phyloP scores from a whole-genome alignment of 2,329 filamentous ascomycete species.

The Aureobasidium melanogenum region DNA sequence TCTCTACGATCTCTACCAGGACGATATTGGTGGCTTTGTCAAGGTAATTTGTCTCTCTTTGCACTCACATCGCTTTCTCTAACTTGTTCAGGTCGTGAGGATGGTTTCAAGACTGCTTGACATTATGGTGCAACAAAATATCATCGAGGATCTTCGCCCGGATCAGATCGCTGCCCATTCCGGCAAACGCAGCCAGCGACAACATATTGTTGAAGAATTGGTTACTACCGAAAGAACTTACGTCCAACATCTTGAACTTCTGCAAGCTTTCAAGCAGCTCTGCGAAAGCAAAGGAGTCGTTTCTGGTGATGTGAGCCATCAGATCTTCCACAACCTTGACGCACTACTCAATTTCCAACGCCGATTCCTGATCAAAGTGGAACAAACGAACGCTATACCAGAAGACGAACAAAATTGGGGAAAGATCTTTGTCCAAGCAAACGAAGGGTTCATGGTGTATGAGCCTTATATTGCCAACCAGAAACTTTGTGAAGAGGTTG shows the following conservation, averaged over 20 bases:
- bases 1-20: conserved; percentile 81
- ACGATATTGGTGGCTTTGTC: conserved; percentile 94
- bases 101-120: conserved; percentile 91
- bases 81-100: conserved; percentile 58
- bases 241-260: conserved; percentile 88
- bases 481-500: conserved; percentile 78
- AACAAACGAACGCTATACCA: conserved; percentile 83
- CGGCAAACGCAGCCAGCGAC: conserved; percentile 61
- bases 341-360: conserved; percentile 91
- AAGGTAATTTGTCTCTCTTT: conserved; percentile 51
- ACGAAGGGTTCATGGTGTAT: conserved; percentile 85
- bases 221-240: conserved; percentile 96
- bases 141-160: conserved; percentile 50
- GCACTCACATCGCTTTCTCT: conserved; percentile 14
- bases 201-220: conserved; percentile 85
- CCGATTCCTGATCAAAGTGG: conserved; percentile 87
- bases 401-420: conserved; percentile 81
- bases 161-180: conserved; percentile 41
- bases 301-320: conserved; percentile 80
- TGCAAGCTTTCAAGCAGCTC: conserved; percentile 84
- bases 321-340: conserved; percentile 95
- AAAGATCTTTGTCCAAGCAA: conserved; percentile 75
- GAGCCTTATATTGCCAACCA: conserved; percentile 97
- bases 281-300: conserved; percentile 82
- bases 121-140: conserved; percentile 66